A percentile compares a stretch with the other conserved stretches of the same genome.
Evolutionary conservation across 257 asterid genomes (phyloP).

Genomic region (Mentha longifolia): DNA sequence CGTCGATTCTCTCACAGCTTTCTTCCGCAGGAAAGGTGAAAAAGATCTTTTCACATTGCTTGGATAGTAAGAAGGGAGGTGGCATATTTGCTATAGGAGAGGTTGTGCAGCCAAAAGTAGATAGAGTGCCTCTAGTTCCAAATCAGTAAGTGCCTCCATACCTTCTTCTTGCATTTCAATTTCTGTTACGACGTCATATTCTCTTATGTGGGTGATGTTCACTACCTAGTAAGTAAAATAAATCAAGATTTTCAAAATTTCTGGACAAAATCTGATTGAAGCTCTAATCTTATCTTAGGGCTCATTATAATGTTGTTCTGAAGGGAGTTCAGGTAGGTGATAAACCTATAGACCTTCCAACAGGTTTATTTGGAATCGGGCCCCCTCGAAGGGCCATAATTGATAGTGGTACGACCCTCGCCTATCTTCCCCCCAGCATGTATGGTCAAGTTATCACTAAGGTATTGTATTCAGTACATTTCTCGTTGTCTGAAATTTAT

Average conservation of each 20-base stretch:
- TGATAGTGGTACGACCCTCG: slow-evolving; percentile 78
- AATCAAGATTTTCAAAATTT: not conserved
- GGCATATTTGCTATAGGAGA: slow-evolving; percentile 75
- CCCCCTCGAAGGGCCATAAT: slow-evolving; percentile 49
- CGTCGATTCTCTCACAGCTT: slow-evolving; percentile 71
- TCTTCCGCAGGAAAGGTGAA: slow-evolving; percentile 53
- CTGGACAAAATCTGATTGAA: slow-evolving; percentile 28
- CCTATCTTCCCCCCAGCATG: slow-evolving; percentile 58
- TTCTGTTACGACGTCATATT: not conserved
- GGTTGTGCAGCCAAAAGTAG: slow-evolving; percentile 61
- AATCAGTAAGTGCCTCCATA: slow-evolving; percentile 49
- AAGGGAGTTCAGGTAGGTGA: slow-evolving; percentile 62
- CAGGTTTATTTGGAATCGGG: slow-evolving; percentile 45
- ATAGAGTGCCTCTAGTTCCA: slow-evolving; percentile 47
- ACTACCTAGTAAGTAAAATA: not conserved
- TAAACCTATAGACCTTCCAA: slow-evolving; percentile 46
- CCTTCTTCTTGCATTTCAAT: not conserved
- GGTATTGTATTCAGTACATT: slow-evolving; percentile 33
- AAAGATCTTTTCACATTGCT: slow-evolving; percentile 67
- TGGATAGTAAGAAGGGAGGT: slow-evolving; percentile 60
- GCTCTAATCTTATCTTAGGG: slow-evolving; percentile 44
- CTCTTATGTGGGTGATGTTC: not conserved
- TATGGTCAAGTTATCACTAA: slow-evolving; percentile 45
- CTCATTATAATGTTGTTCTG: slow-evolving; percentile 61
- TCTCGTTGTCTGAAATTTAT: no score